A percentile compares a stretch with the other conserved stretches of the same genome.
Conservation (phyloP, 202 grass and related monocot genomes). For the Saccharum hybrid region DNA sequence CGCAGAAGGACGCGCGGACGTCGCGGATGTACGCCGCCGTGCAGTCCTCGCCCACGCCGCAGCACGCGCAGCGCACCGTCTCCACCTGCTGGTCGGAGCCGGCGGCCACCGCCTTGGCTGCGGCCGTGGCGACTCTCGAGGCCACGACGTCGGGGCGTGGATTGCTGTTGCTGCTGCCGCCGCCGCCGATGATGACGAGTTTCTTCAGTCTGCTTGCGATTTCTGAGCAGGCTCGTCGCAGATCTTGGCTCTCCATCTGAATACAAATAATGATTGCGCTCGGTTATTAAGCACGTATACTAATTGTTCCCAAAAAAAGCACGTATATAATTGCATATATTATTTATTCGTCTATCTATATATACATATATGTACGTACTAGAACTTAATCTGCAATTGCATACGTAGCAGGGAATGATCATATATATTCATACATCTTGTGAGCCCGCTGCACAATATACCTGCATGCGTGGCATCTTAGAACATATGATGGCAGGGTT, state of each 20-base stretch:
- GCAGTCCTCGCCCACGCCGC: conserved; percentile 80
- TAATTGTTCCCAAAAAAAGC: no score
- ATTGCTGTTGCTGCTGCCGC: neutral
- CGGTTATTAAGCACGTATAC: no score
- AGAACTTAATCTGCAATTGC: no score
- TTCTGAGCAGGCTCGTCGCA: conserved; percentile 49
- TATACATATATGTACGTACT: no score
- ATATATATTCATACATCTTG: no score
- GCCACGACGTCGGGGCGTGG: neutral
- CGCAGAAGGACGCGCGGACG: conserved; percentile 68
- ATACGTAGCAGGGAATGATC: neutral
- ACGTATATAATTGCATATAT: no score
- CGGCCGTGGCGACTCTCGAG: neutral
- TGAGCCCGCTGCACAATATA: no score
- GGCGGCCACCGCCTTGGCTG: no score
- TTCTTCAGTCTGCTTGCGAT: conserved; percentile 45
- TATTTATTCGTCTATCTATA: no score
- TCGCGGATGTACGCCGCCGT: conserved; percentile 67
- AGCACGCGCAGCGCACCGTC: conserved; percentile 60
- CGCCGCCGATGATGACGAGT: conserved; percentile 8
- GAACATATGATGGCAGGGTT: no score
- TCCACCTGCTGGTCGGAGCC: no score
- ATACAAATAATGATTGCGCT: neutral
- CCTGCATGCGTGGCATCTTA: no score
- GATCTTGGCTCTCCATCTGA: conserved; percentile 41